A percentile compares a stretch with the other conserved stretches of the same genome.
These are phyloP conservation scores for Yarrowia yakushimensis DNA, from an alignment of 805 yeast genomes.

Conservation along the genomic window DNA sequence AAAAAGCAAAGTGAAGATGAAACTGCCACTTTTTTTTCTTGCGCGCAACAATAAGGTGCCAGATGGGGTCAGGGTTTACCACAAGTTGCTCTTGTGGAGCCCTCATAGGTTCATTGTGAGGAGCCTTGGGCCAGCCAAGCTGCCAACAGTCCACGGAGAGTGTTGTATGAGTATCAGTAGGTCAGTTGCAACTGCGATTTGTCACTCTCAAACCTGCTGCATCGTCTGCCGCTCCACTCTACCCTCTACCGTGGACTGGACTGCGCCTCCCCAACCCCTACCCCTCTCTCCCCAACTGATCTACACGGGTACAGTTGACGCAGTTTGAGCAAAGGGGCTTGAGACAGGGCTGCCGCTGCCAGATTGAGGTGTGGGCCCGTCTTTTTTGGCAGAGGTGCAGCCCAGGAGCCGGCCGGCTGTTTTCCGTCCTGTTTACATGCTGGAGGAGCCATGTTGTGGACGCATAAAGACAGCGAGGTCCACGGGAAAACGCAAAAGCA, in stretches of 20 bases:
- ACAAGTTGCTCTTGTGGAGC: too few species aligned
- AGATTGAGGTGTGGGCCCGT: too few species aligned
- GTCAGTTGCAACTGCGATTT: too few species aligned
- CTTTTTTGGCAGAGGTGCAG: too few species aligned
- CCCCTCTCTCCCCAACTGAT: not conserved
- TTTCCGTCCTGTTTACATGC: not conserved
- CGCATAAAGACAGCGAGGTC: not conserved
- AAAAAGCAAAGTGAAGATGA: constrained; percentile 10
- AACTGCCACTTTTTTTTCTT: not conserved
- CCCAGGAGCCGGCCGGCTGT: too few species aligned
- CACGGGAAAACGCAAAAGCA: not conserved
- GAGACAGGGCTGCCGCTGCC: too few species aligned
- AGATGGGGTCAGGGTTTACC: constrained; percentile 7
- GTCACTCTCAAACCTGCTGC: too few species aligned
- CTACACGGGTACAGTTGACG: constrained; percentile 6
- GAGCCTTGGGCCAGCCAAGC: too few species aligned
- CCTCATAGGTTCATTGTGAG: too few species aligned
- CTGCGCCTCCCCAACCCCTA: constrained; percentile 7
- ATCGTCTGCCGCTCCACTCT: not conserved
- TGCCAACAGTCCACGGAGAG: too few species aligned
- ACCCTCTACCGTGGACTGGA: not conserved
- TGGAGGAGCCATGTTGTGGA: too few species aligned
- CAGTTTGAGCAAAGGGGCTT: not conserved
- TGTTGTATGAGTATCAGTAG: too few species aligned
- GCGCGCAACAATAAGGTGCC: not conserved